A percentile compares a stretch with the other conserved stretches of the same genome.
Conservation (phyloP, 1,139 yeast species). For the Nakaseomyces uthaithaninus region DNA sequence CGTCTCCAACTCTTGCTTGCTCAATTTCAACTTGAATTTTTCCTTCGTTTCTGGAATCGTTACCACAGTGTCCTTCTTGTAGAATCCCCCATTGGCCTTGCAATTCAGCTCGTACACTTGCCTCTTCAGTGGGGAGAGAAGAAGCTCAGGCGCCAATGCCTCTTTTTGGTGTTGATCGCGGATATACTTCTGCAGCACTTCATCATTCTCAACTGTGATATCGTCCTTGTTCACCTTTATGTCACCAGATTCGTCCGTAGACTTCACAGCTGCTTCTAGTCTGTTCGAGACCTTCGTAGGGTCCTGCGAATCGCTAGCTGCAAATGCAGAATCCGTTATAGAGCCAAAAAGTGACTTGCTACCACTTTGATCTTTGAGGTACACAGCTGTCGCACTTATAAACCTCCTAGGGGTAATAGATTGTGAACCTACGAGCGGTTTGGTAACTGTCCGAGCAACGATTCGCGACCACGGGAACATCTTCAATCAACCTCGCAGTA, state of each 20-base stretch:
- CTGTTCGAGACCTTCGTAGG: constrained; percentile 19
- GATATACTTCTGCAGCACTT: constrained; percentile 37
- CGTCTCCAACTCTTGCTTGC: constrained; percentile 59
- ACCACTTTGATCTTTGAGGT: not conserved
- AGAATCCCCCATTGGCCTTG: constrained; percentile 54
- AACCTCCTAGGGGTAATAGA: not conserved
- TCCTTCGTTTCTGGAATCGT: constrained; percentile 40
- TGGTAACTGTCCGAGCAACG: not conserved
- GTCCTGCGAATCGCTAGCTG: constrained; percentile 9
- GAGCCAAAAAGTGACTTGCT: constrained; percentile 7
- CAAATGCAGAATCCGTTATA: constrained; percentile 3
- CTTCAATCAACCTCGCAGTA: no score
- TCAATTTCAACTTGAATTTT: constrained; percentile 48
- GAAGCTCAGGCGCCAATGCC: constrained; percentile 36
- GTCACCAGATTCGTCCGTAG: constrained; percentile 11
- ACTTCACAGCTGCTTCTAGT: constrained; percentile 17
- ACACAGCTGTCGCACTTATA: not conserved
- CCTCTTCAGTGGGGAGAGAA: constrained; percentile 67
- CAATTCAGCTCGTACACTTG: constrained; percentile 57
- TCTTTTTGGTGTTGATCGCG: constrained; percentile 34
- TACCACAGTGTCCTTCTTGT: constrained; percentile 53
- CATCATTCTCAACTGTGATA: constrained; percentile 35
- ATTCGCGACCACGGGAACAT: constrained; percentile 5
- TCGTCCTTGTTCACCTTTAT: constrained; percentile 12
- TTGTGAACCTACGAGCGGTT: not conserved